Base-by-base conservation (phyloP, 805 yeast genomes). In the Cyberlindnera mrakii region DNA sequence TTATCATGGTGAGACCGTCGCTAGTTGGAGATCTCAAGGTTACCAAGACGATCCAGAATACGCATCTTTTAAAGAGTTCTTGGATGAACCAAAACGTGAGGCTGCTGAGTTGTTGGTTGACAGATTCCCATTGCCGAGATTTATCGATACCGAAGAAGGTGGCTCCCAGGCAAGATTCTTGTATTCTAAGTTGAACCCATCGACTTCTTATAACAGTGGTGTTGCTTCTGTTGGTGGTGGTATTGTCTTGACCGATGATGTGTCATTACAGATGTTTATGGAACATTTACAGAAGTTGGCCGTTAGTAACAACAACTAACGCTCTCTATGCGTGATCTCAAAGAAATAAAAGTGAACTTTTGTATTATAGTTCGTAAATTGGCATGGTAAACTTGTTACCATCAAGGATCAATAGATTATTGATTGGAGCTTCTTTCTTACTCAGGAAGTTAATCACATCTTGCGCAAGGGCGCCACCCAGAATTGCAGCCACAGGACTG, bases 161-260 rank as follows among this genome's bases (percentile, higher is more conserved):
- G 97, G 96, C 43, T 90, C 97, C 14, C 99, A 93, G 68, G 97
- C 98, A 3, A 82, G 99, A 68, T 93, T 93, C 74, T 74, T 93
- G 65, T 80, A 88, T 65, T 87, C 97, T 25, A 93, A 89, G 67
- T 78, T 93, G 64, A 93, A 95, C 65, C 99, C 99, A 33, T 84
- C 96, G 37, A 88, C 85, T 50, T 82, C 90, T 33, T 84, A 85
- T 61, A 80, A 82, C 62, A 76, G 78, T 51, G 66, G 61, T 20
- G 71, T 68, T 37, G 67, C 65, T 31, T 61, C 62, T 35, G 70
- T 68, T 13, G 77, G 77, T 35, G 78, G 80, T 35, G 87, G 93
- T 13, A 85, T 87, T 53, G 97, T 93, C 39, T 80, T 91, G 63
- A 93, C 99, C 19, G 99, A 93, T 67, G 99, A 93, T 67, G 96